Base-by-base conservation (phyloP, 164 flowering plant species). In the Kingdonia uniflora region DNA sequence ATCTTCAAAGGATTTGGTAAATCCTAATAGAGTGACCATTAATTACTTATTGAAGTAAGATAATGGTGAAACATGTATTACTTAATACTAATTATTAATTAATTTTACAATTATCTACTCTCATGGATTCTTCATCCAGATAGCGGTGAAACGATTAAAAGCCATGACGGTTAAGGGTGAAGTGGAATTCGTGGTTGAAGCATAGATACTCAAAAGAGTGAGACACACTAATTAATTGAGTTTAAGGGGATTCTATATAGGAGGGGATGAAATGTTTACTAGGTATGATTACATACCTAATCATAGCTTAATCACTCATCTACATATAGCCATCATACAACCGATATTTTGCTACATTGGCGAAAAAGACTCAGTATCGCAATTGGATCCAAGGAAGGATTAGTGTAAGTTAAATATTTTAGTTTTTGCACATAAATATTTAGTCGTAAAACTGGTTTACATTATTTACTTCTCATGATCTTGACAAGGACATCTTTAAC, bases 231-330 rank as follows among this genome's bases (percentile, higher is more conserved):
- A 85, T 42, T 49, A 82, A 55, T 58, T 82, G 51, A 71, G 84
- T 8, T 53, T 85, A 37, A 68, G 85, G 44, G 95, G 89, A 55
- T 85, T 76, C 51, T 82, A 76, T 38, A 85, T 82, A 0, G 83
- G 80, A 1, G 85, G 81, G 1, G 78, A 85, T 1, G 87, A 85
- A 57, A 71, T 82, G 60, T 76, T 85, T 2, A 85, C 82, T 12
- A 82, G 82, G 1, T 85, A 80, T 42, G 87, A 85, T 63, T 85
- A 68, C 71, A 85, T 85, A 85, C 85, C 82, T 44, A 82, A 82
- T 61, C 85, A 68, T 23, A 85, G 87, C 73, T 77, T 85, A 62
- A 47, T 69, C 40, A 61, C 85, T 17, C 95, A 85, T 67, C 65
- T 85, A 11, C 95, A n/a, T n/a, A 80, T 43, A 87, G 87, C 38